phyloP scores from a whole-genome alignment of 352 stramenopile species.

The Globisporangium takayamanum region DNA sequence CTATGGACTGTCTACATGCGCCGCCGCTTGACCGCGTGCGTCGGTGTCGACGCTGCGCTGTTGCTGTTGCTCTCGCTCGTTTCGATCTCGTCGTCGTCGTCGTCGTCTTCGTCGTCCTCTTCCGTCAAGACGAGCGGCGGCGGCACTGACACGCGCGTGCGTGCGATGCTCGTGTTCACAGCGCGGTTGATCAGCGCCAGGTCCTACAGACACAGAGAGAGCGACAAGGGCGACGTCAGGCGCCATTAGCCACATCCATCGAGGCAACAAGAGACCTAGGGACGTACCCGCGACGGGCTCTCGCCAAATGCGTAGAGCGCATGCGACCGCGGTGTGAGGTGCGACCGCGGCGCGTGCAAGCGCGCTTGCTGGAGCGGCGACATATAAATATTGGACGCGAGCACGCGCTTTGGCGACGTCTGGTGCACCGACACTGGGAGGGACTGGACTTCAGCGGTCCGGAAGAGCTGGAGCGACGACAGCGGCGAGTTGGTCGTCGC shows the following conservation, averaged over 20 bases:
- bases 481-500: constrained; percentile 33
- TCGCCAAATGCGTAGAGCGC: constrained; percentile 86
- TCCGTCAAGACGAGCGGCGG: constrained; percentile 10
- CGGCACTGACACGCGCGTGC: constrained; percentile 12
- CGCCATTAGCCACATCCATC: not conserved
- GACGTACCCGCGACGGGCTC: constrained; percentile 66
- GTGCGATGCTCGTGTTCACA: constrained; percentile 38
- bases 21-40: constrained; percentile 16
- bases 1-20: constrained; percentile 1
- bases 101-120: constrained; percentile 9
- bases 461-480: constrained; percentile 52
- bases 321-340: constrained; percentile 62
- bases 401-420: constrained; percentile 74
- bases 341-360: constrained; percentile 64
- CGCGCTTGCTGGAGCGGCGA: constrained; percentile 74
- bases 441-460: constrained; percentile 65
- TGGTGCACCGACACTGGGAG: constrained; percentile 72
- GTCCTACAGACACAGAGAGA: constrained; percentile 29
- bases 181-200: constrained; percentile 70
- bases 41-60: constrained; percentile 18
- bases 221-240: not conserved
- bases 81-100: constrained; percentile 13
- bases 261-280: not conserved
- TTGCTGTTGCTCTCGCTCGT: constrained; percentile 25
- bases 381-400: constrained; percentile 82